Conservation (phyloP, 192 early-diverging fungal species). For the Spizellomyces punctatus region DNA sequence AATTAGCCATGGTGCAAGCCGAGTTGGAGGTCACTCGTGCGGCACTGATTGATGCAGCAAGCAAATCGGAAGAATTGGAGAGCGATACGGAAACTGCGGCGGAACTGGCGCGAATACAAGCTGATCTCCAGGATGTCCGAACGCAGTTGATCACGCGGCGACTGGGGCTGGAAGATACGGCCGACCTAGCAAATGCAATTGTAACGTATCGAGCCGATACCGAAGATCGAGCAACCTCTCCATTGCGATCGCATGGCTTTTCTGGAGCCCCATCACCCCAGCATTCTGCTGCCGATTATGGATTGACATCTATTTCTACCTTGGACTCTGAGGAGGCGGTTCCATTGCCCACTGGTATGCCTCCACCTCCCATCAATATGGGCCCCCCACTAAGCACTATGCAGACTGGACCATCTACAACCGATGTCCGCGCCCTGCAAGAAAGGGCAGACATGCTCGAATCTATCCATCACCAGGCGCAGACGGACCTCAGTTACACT, state of each 20-base stretch:
- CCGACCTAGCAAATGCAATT: neutral
- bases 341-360: constrained; percentile 18
- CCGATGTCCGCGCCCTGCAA: neutral
- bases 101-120: neutral
- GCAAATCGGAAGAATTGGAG: constrained; percentile 1
- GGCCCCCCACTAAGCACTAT: neutral
- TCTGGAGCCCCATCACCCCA: constrained; percentile 6
- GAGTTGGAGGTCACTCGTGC: constrained; percentile 39
- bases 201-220: no score
- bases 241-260: neutral
- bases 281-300: constrained; percentile 8
- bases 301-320: neutral
- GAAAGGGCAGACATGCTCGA: neutral
- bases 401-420: neutral
- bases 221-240: constrained; percentile 2
- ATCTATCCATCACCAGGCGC: neutral
- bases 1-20: constrained; percentile 39
- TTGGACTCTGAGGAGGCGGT: constrained; percentile 14
- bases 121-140: neutral
- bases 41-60: constrained; percentile 12
- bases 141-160: neutral
- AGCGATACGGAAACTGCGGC: constrained; percentile 11
- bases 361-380: constrained; percentile 8
- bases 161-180: neutral
- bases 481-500: neutral